Evolutionary conservation across 257 asterid species (phyloP), one percentile per base, ranked within the genome.

Genomic region (Primulina huaijiensis): DNA sequence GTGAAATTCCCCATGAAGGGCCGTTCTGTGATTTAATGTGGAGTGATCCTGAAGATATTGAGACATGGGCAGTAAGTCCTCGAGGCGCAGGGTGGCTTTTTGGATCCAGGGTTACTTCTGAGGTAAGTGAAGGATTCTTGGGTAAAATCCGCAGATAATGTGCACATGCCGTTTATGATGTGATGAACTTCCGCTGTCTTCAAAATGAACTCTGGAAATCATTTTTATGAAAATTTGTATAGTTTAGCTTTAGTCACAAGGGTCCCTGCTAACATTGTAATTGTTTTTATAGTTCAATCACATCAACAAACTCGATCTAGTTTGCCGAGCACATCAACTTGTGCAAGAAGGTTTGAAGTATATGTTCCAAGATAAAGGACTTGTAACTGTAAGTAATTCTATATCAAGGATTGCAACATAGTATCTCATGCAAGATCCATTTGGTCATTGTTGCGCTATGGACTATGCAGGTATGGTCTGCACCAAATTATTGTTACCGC

Each of bases 71-170:
- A 33, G 99, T 94, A 34, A 94, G 99, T 80, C 99, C 99, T 31
- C 88, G 99, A 68, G 99, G 99, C 70, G 99, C 99, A 65, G 99
- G 99, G 68, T 94, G 99, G 99, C 97, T 94, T 62, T 94, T 91
- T 79, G 97, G 99, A 25, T 94, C 99, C 68, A 82, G 99, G 81
- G 99, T 93, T 64, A 94, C 99, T 56, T 69, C 97, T 76, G 99
- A 94, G 96, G 99, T 88, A 76, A 74, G 79, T 46, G 25, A 38
- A 37, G 43, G 55, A 73, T 37, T 46, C 17, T 56, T 40, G 37
- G 33, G 37, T 57, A 50, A 50, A 50, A 17, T 14, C 53, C 8
- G 3, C 20, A 14, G 33, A 7, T 30, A 52, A 21, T 27, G 40
- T 52, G 57, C 57, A 50, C 40, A 60, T 60, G 71, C 21, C 56